phyloP scores from a whole-genome alignment of 2,329 filamentous ascomycete species.

The Balansia obtecta region DNA sequence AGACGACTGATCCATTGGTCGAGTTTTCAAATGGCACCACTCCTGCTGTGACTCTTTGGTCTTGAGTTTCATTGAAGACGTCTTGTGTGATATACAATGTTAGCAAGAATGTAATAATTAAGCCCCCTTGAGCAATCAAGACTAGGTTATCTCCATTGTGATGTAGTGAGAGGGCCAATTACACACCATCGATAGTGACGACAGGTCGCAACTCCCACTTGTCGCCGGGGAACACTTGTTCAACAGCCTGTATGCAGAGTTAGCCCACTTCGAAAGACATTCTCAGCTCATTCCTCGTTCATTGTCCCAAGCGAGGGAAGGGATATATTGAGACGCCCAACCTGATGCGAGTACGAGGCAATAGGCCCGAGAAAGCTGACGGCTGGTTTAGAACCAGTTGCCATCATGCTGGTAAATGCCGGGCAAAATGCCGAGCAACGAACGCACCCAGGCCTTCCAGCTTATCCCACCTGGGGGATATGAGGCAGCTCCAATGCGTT shows the following conservation, averaged over 20 bases:
- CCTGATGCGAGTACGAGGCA: conserved; percentile 40
- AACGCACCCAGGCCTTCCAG: not conserved
- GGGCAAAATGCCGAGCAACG: not conserved
- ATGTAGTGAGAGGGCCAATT: not conserved
- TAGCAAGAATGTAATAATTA: not conserved
- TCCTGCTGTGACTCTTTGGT: conserved; percentile 50
- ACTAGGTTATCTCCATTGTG: not conserved
- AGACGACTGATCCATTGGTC: conserved; percentile 83
- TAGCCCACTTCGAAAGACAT: conserved; percentile 2
- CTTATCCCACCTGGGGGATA: not conserved
- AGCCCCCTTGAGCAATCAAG: too few species aligned
- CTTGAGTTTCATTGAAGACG: conserved; percentile 69
- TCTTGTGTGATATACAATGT: conserved; percentile 38
- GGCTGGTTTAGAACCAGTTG: conserved; percentile 22
- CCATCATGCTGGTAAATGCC: conserved; percentile 12
- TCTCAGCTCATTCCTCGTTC: too few species aligned
- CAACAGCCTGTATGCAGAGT: conserved; percentile 27
- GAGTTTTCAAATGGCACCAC: conserved; percentile 95
- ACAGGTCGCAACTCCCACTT: conserved; percentile 37
- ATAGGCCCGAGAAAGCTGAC: conserved; percentile 38
- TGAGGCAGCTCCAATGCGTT: not conserved
- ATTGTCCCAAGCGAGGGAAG: not conserved
- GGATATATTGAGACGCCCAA: conserved; percentile 17
- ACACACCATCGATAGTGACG: conserved; percentile 35
- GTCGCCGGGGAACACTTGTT: conserved; percentile 34